phyloP scores from a whole-genome alignment of 1,284 basidiomycete genomes.

The Pseudozyma sp. region DNA sequence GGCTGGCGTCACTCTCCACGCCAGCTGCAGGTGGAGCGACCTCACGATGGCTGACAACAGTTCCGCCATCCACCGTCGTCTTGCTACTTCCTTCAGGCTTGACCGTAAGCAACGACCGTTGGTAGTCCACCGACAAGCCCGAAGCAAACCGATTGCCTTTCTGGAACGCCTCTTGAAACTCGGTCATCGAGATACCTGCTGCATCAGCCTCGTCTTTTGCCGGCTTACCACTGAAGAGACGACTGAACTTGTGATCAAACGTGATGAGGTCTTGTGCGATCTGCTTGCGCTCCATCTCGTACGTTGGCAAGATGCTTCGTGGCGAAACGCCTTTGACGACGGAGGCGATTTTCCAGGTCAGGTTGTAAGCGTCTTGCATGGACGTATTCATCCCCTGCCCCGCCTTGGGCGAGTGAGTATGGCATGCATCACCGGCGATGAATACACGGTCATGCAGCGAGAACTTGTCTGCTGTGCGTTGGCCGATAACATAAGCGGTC shows the following conservation, averaged over 20 bases:
- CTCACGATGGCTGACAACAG: slow-evolving; percentile 12
- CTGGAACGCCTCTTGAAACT: slow-evolving; percentile 73
- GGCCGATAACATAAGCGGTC: slow-evolving; percentile 69
- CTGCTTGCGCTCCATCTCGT: slow-evolving; percentile 74
- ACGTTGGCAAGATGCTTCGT: slow-evolving; percentile 77
- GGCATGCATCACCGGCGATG: slow-evolving; percentile 68
- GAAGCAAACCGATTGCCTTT: slow-evolving; percentile 34
- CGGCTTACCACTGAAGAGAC: slow-evolving; percentile 82
- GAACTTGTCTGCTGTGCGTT: slow-evolving; percentile 35
- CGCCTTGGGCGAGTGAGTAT: slow-evolving; percentile 84
- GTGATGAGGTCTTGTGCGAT: slow-evolving; percentile 77
- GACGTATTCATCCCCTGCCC: slow-evolving; percentile 81
- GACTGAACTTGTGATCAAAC: slow-evolving; percentile 81
- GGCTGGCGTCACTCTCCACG: slow-evolving; percentile 15
- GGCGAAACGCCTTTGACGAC: slow-evolving; percentile 80
- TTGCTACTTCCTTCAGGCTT: slow-evolving; percentile 23
- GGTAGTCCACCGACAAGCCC: slow-evolving; percentile 35
- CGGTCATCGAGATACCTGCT: slow-evolving; percentile 77
- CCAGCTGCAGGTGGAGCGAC: slow-evolving; percentile 15
- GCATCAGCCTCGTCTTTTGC: slow-evolving; percentile 72
- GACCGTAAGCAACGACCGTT: slow-evolving; percentile 28
- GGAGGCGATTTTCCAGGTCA: slow-evolving; percentile 75
- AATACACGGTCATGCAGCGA: slow-evolving; percentile 35
- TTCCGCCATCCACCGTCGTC: slow-evolving; percentile 24
- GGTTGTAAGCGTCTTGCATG: slow-evolving; percentile 77